Evolutionary conservation across 2,329 filamentous ascomycete species (phyloP).

Genomic region (Lecanicillium sp.): DNA sequence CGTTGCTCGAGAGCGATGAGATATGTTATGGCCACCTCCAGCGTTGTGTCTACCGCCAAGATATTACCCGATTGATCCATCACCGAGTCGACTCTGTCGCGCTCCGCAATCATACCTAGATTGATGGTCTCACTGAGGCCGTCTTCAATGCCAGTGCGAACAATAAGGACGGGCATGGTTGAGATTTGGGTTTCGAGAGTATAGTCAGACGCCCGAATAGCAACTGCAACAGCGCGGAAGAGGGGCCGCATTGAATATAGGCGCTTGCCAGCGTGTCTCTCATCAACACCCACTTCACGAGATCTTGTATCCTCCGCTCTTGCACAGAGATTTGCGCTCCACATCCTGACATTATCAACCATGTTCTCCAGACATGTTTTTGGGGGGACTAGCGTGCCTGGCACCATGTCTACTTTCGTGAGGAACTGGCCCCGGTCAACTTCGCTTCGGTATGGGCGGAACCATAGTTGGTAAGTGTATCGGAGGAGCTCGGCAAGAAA

Average conservation of each 20-base stretch:
- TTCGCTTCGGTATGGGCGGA: neutral
- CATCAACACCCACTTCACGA: neutral
- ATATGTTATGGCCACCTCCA: neutral
- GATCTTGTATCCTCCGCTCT: neutral
- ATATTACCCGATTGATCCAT: neutral
- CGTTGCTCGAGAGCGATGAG: neutral
- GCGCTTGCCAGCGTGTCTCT: neutral
- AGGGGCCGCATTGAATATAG: neutral
- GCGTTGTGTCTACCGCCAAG: neutral
- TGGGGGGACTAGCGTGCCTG: neutral
- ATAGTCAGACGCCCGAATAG: neutral
- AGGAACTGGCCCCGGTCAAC: conserved; percentile 1
- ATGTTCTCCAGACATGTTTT: neutral
- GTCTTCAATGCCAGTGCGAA: conserved; percentile 1
- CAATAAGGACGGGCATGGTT: neutral
- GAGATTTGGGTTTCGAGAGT: neutral
- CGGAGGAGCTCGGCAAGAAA: neutral
- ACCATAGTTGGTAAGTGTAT: conserved; percentile 1
- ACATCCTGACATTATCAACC: neutral
- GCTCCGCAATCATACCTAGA: neutral
- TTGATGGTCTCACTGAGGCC: neutral
- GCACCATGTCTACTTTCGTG: neutral
- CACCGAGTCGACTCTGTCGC: neutral
- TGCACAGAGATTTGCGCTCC: neutral
- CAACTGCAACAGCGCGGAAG: neutral